Evolutionary conservation across 306 rosid genomes (phyloP).

Genomic region (Echinosophora koreensis): DNA sequence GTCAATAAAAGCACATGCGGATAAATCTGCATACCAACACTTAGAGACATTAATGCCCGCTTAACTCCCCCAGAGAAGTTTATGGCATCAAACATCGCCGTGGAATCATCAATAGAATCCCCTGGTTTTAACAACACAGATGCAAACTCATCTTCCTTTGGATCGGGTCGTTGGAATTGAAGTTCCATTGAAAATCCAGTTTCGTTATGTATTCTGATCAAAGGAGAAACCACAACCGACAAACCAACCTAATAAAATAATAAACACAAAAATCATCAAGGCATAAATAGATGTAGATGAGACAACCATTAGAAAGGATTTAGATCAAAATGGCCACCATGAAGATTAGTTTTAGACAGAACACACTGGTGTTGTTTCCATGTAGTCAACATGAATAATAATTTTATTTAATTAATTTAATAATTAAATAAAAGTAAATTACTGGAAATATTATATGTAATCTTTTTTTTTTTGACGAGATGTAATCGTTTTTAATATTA

Average conservation of each 20-base stretch:
- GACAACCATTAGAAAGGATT: neutral
- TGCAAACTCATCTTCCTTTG: constrained; percentile 76
- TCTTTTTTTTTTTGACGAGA: neutral
- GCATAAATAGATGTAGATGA: neutral
- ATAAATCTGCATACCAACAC: constrained; percentile 70
- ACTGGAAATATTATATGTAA: neutral
- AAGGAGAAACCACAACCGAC: constrained; percentile 73
- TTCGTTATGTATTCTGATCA: constrained; percentile 82
- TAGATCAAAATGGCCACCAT: neutral
- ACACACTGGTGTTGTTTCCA: neutral
- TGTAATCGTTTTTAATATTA: neutral
- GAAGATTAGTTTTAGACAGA: neutral
- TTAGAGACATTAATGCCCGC: constrained; percentile 83
- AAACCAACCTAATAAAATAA: constrained; percentile 57
- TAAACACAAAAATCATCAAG: neutral
- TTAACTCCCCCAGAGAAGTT: constrained; percentile 80
- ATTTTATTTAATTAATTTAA: constrained; percentile 14
- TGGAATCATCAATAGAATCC: constrained; percentile 87
- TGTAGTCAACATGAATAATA: neutral
- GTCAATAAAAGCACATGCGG: constrained; percentile 26
- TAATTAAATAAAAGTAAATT: neutral
- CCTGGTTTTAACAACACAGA: constrained; percentile 72
- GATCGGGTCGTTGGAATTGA: constrained; percentile 73
- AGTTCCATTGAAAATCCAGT: constrained; percentile 78
- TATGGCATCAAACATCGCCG: constrained; percentile 82